Evolutionary conservation across 345 rosid genomes (phyloP).

Genomic region (Eucalyptus viminalis): DNA sequence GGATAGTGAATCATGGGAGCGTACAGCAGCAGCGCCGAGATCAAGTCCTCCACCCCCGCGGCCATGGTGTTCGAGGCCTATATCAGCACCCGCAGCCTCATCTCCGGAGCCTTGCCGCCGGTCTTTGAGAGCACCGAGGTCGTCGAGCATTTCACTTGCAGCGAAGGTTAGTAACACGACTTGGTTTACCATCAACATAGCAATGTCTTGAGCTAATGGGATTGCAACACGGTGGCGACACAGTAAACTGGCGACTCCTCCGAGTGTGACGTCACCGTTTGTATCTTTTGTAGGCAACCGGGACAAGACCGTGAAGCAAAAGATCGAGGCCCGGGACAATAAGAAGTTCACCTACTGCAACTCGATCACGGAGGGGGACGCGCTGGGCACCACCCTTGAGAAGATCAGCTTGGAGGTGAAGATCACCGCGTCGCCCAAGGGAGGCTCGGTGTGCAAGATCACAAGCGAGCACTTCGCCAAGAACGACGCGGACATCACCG

Average conservation of each 20-base stretch:
- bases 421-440: neutral
- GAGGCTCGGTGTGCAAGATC: slow-evolving; percentile 2
- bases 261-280: too few relatives aligned
- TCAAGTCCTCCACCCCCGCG: too few relatives aligned
- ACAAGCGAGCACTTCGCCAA: neutral
- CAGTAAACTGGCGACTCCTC: too few relatives aligned
- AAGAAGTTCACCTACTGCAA: neutral
- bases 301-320: slow-evolving; percentile 8
- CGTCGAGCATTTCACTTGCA: too few relatives aligned
- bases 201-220: too few relatives aligned
- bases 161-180: too few relatives aligned
- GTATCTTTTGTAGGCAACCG: neutral
- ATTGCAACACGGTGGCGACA: too few relatives aligned
- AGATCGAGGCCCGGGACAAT: slow-evolving; percentile 12
- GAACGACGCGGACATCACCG: neutral
- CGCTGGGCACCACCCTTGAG: neutral
- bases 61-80: too few relatives aligned
- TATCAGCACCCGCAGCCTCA: rapidly evolving
- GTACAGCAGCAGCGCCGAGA: rapidly evolving
- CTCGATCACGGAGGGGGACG: slow-evolving; percentile 6
- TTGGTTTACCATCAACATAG: too few relatives aligned
- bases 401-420: neutral
- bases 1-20: too few relatives aligned
- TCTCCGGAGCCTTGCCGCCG: rapidly evolving
- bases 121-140: too few relatives aligned